Evolutionary conservation across 179 eudicot species (phyloP).

Genomic region (Camellia oleifera): DNA sequence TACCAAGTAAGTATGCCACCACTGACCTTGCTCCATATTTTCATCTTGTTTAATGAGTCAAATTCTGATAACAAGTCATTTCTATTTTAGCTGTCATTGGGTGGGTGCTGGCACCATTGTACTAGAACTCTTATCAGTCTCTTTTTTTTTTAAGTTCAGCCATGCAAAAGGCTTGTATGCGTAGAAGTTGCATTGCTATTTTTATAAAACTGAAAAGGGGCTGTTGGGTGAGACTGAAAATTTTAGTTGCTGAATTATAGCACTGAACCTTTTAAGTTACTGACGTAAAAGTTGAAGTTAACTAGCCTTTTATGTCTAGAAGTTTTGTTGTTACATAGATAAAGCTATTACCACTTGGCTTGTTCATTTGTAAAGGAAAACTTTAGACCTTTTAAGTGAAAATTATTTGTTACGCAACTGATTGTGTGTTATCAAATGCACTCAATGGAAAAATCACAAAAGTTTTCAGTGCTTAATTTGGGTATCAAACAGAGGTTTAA

Average conservation of each 20-base stretch:
- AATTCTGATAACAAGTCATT: neutral
- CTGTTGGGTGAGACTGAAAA: neutral
- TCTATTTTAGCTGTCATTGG: neutral
- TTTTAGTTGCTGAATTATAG: conserved; percentile 3
- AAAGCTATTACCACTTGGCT: no score
- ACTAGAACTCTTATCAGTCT: neutral
- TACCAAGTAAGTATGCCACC: conserved; percentile 46
- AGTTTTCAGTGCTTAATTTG: neutral
- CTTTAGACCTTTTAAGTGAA: neutral
- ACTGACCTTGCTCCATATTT: neutral
- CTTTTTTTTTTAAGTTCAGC: neutral
- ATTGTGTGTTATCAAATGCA: neutral
- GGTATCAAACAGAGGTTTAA: no score
- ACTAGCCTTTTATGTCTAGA: neutral
- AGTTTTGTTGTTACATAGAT: no score
- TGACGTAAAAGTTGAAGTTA: neutral
- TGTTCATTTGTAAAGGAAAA: no score
- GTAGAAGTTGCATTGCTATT: neutral
- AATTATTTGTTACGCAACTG: neutral
- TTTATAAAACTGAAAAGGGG: neutral
- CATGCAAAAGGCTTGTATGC: neutral
- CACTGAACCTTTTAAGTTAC: neutral
- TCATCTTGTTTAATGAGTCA: neutral
- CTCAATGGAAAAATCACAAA: neutral
- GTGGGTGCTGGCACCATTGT: neutral